A percentile compares a stretch with the other conserved stretches of the same genome.
phyloP scores from a whole-genome alignment of 1,284 basidiomycete genomes.

The Cutaneotrichosporon cyanovorans region DNA sequence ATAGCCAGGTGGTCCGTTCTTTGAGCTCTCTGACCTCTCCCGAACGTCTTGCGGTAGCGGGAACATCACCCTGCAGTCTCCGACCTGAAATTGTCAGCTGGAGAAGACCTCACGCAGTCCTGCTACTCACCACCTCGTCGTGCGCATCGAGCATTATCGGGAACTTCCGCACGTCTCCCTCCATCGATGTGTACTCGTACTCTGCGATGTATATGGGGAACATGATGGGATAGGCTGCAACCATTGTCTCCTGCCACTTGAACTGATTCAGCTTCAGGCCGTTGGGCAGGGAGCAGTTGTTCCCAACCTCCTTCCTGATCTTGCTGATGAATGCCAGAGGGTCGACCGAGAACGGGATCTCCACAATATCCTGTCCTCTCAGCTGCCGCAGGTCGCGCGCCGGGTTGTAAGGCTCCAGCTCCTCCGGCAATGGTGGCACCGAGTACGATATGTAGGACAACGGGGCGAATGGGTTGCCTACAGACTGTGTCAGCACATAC shows the following conservation, averaged over 20 bases:
- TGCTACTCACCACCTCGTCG: conserved; percentile 23
- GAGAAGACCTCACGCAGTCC: too few relatives aligned
- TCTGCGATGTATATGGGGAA: conserved; percentile 44
- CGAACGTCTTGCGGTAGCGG: conserved; percentile 28
- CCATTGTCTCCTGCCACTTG: conserved; percentile 33
- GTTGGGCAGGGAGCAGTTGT: conserved; percentile 6
- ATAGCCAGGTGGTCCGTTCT: conserved; percentile 19
- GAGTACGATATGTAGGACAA: conserved; percentile 41
- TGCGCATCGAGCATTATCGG: conserved; percentile 41
- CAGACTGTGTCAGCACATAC: not conserved
- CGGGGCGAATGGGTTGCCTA: conserved; percentile 43
- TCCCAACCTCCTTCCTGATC: conserved; percentile 24
- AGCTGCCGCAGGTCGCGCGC: conserved; percentile 50
- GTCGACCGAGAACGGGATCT: conserved; percentile 50
- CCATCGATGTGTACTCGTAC: conserved; percentile 24
- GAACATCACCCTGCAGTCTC: conserved; percentile 29
- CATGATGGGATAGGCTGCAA: conserved; percentile 43
- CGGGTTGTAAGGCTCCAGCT: conserved; percentile 32
- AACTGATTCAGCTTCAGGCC: conserved; percentile 22
- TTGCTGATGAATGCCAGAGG: conserved; percentile 30
- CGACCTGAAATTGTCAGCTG: conserved; percentile 15
- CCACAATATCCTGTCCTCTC: conserved; percentile 58
- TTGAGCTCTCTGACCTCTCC: conserved; percentile 21
- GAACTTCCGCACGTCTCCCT: conserved; percentile 21
- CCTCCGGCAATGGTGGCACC: conserved; percentile 26